phyloP scores from a whole-genome alignment of 2,329 filamentous ascomycete genomes.

The Paecilomyces formosus region DNA sequence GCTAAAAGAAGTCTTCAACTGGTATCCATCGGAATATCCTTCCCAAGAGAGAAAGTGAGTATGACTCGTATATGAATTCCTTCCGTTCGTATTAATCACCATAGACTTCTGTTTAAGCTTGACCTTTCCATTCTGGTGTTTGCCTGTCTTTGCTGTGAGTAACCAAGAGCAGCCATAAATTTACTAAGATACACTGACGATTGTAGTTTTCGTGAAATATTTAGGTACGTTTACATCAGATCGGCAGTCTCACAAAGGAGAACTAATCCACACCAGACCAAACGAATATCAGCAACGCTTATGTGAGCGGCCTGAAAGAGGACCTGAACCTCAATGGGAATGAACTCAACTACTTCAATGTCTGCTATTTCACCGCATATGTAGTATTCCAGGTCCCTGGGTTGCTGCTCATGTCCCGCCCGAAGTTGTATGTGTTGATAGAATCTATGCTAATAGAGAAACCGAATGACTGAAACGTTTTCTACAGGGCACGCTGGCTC shows the following conservation, averaged over 20 bases:
- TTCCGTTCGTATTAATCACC: not conserved
- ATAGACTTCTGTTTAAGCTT: conserved; percentile 21
- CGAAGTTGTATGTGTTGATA: conserved; percentile 13
- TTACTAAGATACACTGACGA: not conserved
- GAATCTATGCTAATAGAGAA: conserved; percentile 8
- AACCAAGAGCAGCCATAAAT: no score
- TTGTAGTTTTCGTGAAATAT: conserved; percentile 17
- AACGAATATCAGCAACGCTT: conserved; percentile 27
- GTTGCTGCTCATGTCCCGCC: conserved; percentile 21
- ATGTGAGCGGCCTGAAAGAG: conserved; percentile 25
- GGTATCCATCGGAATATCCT: conserved; percentile 24
- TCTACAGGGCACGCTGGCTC: not conserved
- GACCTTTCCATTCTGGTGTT: conserved; percentile 24
- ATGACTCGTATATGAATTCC: not conserved
- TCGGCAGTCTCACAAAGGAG: not conserved
- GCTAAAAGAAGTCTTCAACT: conserved; percentile 25
- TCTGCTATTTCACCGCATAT: conserved; percentile 19
- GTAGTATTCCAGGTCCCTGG: conserved; percentile 24
- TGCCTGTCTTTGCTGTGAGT: conserved; percentile 24
- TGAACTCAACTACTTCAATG: conserved; percentile 23
- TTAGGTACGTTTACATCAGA: conserved; percentile 10
- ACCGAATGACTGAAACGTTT: not conserved
- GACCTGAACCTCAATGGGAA: conserved; percentile 23
- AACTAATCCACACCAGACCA: conserved; percentile 13
- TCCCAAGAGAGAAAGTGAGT: conserved; percentile 20